Evolutionary conservation across 2,329 filamentous ascomycete genomes (phyloP).

Genomic region (Arthrobotrys pseudoclavata): DNA sequence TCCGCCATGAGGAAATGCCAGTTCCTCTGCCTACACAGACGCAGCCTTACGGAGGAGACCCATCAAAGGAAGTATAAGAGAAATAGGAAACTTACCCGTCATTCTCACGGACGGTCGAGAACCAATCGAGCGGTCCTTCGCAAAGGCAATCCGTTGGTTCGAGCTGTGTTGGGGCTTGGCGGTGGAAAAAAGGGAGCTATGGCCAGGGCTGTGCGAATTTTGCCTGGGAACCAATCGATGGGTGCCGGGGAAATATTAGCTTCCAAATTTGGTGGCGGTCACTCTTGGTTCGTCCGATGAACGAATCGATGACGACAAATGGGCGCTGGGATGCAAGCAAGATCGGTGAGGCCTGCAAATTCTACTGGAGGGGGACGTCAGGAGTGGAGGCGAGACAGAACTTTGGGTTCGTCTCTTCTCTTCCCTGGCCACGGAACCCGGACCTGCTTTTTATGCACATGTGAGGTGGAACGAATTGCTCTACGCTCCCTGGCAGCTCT

Average conservation of each 20-base stretch:
- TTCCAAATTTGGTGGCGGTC: constrained; percentile 39
- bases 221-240: constrained; percentile 31
- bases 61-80: constrained; percentile 38
- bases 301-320: constrained; percentile 49
- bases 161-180: constrained; percentile 34
- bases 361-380: constrained; percentile 3
- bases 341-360: constrained; percentile 9
- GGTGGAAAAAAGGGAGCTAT: constrained; percentile 23
- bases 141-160: not conserved
- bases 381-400: constrained; percentile 20
- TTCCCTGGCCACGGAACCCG: constrained; percentile 22
- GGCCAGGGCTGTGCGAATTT: constrained; percentile 36
- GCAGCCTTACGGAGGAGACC: constrained; percentile 21
- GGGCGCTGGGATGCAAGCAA: constrained; percentile 25
- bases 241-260: constrained; percentile 8
- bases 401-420: constrained; percentile 21
- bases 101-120: constrained; percentile 14
- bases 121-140: constrained; percentile 6
- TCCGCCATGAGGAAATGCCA: constrained; percentile 18
- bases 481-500: constrained; percentile 6
- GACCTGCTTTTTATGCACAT: constrained; percentile 23
- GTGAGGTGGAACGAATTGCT: constrained; percentile 15
- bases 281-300: constrained; percentile 32
- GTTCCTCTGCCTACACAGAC: not conserved
- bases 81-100: constrained; percentile 46